Evolutionary conservation across 441 rosid genomes (phyloP).

Genomic region (Pelargonium cotyledonis): DNA sequence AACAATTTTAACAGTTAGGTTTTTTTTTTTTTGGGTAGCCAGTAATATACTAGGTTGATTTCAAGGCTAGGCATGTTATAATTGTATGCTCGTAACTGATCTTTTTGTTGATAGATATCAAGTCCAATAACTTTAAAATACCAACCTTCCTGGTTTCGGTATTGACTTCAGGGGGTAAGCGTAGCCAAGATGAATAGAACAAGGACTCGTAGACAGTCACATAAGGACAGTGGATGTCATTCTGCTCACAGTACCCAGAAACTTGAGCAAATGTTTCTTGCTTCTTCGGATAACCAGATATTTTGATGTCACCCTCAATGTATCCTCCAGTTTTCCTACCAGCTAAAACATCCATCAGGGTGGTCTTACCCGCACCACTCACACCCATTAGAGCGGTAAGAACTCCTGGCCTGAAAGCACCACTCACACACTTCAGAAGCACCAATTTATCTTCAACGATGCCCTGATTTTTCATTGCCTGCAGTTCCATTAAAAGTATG

Average conservation of each 20-base stretch:
- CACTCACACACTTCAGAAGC: constrained; percentile 64
- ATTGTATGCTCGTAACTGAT: too few species aligned
- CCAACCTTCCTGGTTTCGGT: constrained; percentile 42
- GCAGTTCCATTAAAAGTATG: not conserved
- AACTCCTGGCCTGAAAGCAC: constrained; percentile 91
- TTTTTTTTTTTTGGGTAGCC: not conserved
- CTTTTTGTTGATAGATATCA: not conserved
- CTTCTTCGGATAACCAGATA: constrained; percentile 63
- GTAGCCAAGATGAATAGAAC: constrained; percentile 64
- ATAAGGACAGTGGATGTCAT: constrained; percentile 66
- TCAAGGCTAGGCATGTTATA: too few species aligned
- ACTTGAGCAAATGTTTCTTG: constrained; percentile 67
- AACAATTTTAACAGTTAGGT: not conserved
- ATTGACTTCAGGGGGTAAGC: constrained; percentile 43
- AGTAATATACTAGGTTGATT: too few species aligned
- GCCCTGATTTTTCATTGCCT: constrained; percentile 66
- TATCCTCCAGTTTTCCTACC: constrained; percentile 70
- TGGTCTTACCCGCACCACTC: constrained; percentile 89
- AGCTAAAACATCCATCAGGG: constrained; percentile 68
- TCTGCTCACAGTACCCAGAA: constrained; percentile 70
- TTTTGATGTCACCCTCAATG: constrained; percentile 45
- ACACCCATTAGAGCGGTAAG: constrained; percentile 77
- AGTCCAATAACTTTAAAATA: not conserved
- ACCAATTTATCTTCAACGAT: constrained; percentile 44
- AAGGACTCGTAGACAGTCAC: constrained; percentile 62